These are phyloP conservation scores for Lecanicillium sp. DNA, from an alignment of 2,329 filamentous ascomycete genomes.

Conservation along the genomic window DNA sequence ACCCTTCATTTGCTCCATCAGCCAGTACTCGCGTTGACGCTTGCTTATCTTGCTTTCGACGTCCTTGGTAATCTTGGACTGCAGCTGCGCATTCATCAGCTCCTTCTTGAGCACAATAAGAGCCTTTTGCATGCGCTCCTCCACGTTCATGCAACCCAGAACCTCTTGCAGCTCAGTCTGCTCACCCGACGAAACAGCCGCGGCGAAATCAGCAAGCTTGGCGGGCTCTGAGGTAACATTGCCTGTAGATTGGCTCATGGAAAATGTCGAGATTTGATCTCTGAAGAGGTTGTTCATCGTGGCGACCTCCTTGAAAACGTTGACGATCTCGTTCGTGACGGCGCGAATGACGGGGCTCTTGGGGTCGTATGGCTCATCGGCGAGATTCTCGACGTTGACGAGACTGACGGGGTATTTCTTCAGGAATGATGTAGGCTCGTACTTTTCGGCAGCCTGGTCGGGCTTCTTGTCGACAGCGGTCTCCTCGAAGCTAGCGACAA, in stretches of 20 bases:
- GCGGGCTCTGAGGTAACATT: constrained; percentile 93
- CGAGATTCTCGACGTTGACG: constrained; percentile 90
- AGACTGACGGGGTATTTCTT: constrained; percentile 88
- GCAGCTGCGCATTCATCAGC: constrained; percentile 93
- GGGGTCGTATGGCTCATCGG: constrained; percentile 82
- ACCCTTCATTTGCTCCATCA: constrained; percentile 99
- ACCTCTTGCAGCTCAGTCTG: constrained; percentile 89
- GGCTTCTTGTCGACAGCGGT: constrained; percentile 55
- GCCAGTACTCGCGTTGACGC: constrained; percentile 93
- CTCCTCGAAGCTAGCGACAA: constrained; percentile 96
- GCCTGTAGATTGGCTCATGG: constrained; percentile 87
- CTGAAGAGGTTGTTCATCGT: constrained; percentile 90
- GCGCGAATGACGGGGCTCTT: constrained; percentile 86
- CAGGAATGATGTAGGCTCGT: constrained; percentile 86
- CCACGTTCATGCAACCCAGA: constrained; percentile 80
- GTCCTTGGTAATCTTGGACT: constrained; percentile 96
- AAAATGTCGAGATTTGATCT: constrained; percentile 95
- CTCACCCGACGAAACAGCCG: constrained; percentile 91
- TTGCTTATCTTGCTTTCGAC: constrained; percentile 97
- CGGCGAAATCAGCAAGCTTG: constrained; percentile 94
- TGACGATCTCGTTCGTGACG: constrained; percentile 95
- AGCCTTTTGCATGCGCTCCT: constrained; percentile 87
- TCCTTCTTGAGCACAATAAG: constrained; percentile 94
- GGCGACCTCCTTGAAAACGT: constrained; percentile 96
- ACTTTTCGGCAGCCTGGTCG: constrained; percentile 48